Evolutionary conservation across 2,329 filamentous ascomycete genomes (phyloP).

Genomic region (Fusarium sp.): DNA sequence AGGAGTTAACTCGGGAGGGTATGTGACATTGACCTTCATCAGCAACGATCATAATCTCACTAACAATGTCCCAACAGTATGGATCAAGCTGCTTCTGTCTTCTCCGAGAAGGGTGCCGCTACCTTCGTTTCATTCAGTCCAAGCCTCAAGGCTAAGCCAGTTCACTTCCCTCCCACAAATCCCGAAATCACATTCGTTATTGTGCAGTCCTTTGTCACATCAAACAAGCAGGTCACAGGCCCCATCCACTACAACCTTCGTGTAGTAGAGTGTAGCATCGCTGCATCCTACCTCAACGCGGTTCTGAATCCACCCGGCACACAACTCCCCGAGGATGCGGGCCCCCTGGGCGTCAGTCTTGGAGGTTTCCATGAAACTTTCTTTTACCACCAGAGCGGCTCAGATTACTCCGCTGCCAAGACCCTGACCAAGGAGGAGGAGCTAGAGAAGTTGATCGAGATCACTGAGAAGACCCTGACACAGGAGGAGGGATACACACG

Average conservation of each 20-base stretch:
- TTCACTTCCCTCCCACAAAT: constrained; percentile 81
- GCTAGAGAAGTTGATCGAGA: constrained; percentile 74
- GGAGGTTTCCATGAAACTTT: constrained; percentile 87
- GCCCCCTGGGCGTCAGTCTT: constrained; percentile 82
- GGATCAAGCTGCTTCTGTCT: constrained; percentile 97
- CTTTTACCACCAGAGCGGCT: constrained; percentile 62
- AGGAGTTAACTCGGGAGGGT: constrained; percentile 95
- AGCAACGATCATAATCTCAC: background rate
- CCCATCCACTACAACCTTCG: constrained; percentile 96
- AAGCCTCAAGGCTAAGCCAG: constrained; percentile 75
- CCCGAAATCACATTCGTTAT: constrained; percentile 92
- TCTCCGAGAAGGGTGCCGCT: constrained; percentile 84
- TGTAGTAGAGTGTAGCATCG: constrained; percentile 93
- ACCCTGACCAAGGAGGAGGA: constrained; percentile 65
- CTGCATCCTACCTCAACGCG: constrained; percentile 73
- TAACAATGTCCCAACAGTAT: constrained; percentile 65
- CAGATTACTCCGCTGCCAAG: constrained; percentile 53
- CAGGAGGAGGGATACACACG: constrained; percentile 87
- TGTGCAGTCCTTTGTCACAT: constrained; percentile 90
- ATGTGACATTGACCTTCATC: constrained; percentile 44
- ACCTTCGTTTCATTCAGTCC: constrained; percentile 92
- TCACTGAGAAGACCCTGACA: constrained; percentile 75
- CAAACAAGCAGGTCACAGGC: constrained; percentile 93
- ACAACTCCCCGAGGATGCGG: constrained; percentile 76
- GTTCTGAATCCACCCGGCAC: constrained; percentile 64